Conservation (phyloP, 176 grass and related monocot species). For the Otatea glauca region DNA sequence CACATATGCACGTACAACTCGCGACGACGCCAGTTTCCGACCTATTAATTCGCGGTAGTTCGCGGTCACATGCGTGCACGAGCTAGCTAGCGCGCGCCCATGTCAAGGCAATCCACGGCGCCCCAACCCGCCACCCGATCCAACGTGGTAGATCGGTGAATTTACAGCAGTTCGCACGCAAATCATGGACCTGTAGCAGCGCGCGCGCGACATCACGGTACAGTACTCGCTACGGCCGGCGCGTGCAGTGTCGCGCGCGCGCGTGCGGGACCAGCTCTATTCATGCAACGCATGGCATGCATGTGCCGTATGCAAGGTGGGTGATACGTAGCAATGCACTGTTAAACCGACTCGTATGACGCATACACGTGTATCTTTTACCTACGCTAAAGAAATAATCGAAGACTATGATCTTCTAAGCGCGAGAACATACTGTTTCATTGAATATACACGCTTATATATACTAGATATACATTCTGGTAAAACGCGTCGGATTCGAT, state of each 20-base stretch:
- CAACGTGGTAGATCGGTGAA: neutral
- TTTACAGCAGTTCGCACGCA: conserved; percentile 14
- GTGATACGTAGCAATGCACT: too few species aligned
- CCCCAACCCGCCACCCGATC: neutral
- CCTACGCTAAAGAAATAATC: too few species aligned
- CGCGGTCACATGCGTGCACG: conserved; percentile 1
- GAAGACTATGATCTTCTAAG: too few species aligned
- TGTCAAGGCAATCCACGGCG: neutral
- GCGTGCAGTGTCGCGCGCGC: neutral
- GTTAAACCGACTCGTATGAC: neutral
- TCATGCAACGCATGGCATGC: neutral
- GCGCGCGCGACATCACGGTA: neutral
- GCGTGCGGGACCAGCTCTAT: neutral
- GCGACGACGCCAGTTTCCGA: neutral
- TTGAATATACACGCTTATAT: too few species aligned
- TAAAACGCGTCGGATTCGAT: too few species aligned
- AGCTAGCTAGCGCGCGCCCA: neutral
- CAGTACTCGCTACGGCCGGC: neutral
- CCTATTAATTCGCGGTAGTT: conserved; percentile 29
- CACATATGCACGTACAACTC: neutral
- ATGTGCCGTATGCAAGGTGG: neutral
- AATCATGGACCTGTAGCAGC: neutral
- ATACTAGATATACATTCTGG: too few species aligned
- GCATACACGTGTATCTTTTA: too few species aligned
- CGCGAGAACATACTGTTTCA: too few species aligned